Evolutionary conservation across 345 rosid species (phyloP), one percentile per base, ranked within the genome.

Genomic region (Boechera divaricarpa): DNA sequence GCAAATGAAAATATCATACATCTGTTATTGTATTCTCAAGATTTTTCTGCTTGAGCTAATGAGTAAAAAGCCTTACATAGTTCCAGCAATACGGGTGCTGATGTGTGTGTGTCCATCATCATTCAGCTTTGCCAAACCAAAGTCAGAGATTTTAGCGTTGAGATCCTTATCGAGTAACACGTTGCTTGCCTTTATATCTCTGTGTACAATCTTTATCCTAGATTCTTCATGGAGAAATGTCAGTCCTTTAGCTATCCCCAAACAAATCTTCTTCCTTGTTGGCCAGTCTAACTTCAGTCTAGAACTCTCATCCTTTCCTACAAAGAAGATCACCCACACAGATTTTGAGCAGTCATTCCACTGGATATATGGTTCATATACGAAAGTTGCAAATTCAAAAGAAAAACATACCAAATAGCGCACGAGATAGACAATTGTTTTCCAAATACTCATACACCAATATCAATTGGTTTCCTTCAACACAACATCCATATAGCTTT

Each of bases 151-250:
- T 78, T 93, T 93, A 3, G 98, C 90, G 68, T 86, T 87, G 38
- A 91, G 82, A 77, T 91, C 85, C 81, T 88, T 89, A 63, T 93
- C 97, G 31, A 93, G 93, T 77, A 93, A 83, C 72, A 94, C 94
- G 42, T 94, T 91, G 83, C 97, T 90, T 6, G 94, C 85, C 87
- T 94, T 94, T 64, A 91, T 91, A 86, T 94, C 98, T 79, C 98
- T 83, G 71, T 94, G 98, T 78, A 94, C 94, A 74, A 94, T 87
- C 82, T 87, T 94, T 79, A 94, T 85, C 67, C 80, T 82, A 0
- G 98, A 94, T 68, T 94, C 98, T 79, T 81, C 97, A 28, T 94
- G 98, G 64, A 94, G 96, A 81, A 81, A 90, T 58, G 85, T 84
- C 70, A 91, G 82, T 72, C 97, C 98, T 70, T 80, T 86, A 60